Evolutionary conservation across 1,139 yeast species (phyloP).

Genomic region (Meyerozyma sp.): DNA sequence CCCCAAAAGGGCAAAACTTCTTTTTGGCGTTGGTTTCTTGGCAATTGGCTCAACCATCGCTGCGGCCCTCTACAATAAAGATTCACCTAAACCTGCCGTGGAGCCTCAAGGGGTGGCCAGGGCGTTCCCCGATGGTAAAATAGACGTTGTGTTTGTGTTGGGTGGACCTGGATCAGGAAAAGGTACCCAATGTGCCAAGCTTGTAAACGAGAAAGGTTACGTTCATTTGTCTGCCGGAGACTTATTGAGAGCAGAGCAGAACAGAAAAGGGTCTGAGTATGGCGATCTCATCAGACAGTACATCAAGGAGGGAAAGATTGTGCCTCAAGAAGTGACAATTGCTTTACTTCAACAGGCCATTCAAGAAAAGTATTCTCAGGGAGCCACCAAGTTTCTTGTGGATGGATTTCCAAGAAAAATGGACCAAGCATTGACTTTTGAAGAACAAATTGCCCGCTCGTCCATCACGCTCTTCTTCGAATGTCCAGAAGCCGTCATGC

Average conservation of each 20-base stretch:
- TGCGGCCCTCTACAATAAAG: slow-evolving; percentile 39
- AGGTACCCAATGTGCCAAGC: slow-evolving; percentile 90
- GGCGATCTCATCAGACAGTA: slow-evolving; percentile 82
- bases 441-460: slow-evolving; percentile 69
- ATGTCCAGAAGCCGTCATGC: slow-evolving; percentile 89
- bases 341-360: slow-evolving; percentile 81
- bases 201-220: slow-evolving; percentile 76
- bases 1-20: slow-evolving; percentile 15
- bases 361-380: slow-evolving; percentile 44
- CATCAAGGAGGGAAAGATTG: slow-evolving; percentile 85
- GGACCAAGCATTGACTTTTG: slow-evolving; percentile 96
- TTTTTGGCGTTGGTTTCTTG: slow-evolving; percentile 30
- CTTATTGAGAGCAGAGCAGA: slow-evolving; percentile 85
- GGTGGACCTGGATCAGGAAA: slow-evolving; percentile 96
- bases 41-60: slow-evolving; percentile 45
- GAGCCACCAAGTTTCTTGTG: slow-evolving; percentile 60
- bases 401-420: slow-evolving; percentile 98
- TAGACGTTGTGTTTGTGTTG: slow-evolving; percentile 80
- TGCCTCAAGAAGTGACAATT: slow-evolving; percentile 92
- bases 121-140: slow-evolving; percentile 56
- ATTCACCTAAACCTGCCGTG: slow-evolving; percentile 41
- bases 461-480: slow-evolving; percentile 85
- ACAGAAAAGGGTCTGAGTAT: slow-evolving; percentile 72
- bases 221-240: slow-evolving; percentile 95
- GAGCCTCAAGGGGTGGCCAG: slow-evolving; percentile 31